Percentiles rank a stretch among this genome's conserved stretches.
Evolutionary conservation across 495 filamentous ascomycete genomes (phyloP).

Genomic region (Hypoxylon rickii): DNA sequence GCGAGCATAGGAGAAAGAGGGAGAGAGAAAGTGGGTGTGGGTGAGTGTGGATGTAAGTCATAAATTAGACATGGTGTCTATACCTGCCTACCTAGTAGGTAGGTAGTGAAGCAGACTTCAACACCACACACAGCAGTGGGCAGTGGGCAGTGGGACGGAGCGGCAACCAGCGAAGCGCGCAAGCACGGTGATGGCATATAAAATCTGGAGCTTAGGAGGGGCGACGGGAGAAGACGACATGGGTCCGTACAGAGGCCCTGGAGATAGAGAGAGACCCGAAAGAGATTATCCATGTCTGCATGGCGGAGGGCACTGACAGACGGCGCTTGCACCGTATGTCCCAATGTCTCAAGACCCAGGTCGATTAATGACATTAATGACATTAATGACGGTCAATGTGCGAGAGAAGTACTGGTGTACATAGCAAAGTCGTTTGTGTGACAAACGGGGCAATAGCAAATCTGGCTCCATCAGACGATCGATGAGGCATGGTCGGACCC

Average conservation of each 20-base stretch:
- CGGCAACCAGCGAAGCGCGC: too few species aligned
- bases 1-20: conserved; percentile 12
- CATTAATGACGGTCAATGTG: not conserved
- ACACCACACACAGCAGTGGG: conserved; percentile 23
- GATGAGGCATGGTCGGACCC: conserved; percentile 38
- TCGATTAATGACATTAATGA: conserved; percentile 22
- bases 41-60: conserved; percentile 19
- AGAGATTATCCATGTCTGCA: conserved; percentile 38
- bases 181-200: conserved; percentile 23
- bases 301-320: conserved; percentile 31
- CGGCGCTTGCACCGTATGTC: conserved; percentile 33
- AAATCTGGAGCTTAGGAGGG: conserved; percentile 25
- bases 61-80: conserved; percentile 32
- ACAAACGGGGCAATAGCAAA: conserved; percentile 37
- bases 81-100: too few species aligned
- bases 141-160: conserved; percentile 14
- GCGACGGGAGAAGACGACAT: conserved; percentile 21
- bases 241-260: conserved; percentile 7
- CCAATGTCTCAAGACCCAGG: conserved; percentile 36
- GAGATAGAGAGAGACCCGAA: conserved; percentile 20
- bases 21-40: conserved; percentile 13
- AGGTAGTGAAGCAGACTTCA: conserved; percentile 23
- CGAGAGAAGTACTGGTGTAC: too few species aligned
- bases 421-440: conserved; percentile 18
- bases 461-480: conserved; percentile 39